Base-by-base conservation (phyloP, 2,329 filamentous ascomycete genomes). In the Westerdykella ornata region DNA sequence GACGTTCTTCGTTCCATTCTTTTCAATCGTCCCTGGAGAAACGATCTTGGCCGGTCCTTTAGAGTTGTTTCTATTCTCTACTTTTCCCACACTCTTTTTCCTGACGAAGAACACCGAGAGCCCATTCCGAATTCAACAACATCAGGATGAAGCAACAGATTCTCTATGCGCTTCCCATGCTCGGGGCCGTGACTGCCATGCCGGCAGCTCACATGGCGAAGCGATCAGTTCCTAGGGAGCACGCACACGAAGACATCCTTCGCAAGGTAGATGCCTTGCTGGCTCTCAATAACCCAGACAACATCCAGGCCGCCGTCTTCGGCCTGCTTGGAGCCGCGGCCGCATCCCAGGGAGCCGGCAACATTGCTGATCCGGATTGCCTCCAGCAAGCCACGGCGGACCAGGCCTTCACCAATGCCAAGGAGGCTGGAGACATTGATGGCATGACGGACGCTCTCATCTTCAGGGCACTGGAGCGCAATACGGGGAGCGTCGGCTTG, bases 401-500 rank as follows among this genome's bases (percentile, higher is more conserved):
- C 46, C 75, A 77, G 62, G 76, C 76, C 16, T 78, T 79, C 60
- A 78, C 75, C 57, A 79, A 79, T 48, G 75, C 76, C 22, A 78
- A 78, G 57, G 72, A 59, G 0, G 68, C 67, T 16, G 65, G 66
- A 11, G 74, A 79, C 47, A 64, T 78, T 20, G 64, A 70, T 3
- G 75, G 74, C 36, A 75, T 76, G 75, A 72, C 72, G 4, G 71
- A 67, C 38, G 73, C 76, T 2, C 63, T 81, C 44, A 64, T 77
- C 42, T 79, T 69, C 62, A 69, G 72, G 34, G 68, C 72, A 22
- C 60, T 78, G 16, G 80, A 82, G 69, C 73, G 78, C 42, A 82
- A 82, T 66, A 82, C 78, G 18, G 74, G 67, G 37, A 52, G 56
- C 9, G 78, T 82, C 45, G 80, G 79, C 37, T 62, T 70, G 34